Evolutionary conservation across 2,329 filamentous ascomycete genomes (phyloP).

Genomic region (Sporothrix mexicana): DNA sequence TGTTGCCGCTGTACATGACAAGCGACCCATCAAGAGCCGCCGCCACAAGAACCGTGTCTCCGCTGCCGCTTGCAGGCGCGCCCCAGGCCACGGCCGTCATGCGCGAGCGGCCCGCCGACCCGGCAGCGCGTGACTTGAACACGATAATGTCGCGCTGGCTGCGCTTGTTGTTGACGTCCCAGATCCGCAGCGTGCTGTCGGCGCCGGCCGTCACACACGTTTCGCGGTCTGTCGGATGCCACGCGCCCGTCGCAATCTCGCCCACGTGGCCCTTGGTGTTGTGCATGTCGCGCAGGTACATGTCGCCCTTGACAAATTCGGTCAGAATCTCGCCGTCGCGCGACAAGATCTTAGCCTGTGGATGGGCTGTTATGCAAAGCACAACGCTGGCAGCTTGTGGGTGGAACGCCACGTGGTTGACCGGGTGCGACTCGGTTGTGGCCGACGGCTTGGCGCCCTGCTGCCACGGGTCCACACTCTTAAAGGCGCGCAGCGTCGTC

Average conservation of each 20-base stretch:
- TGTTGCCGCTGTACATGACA: constrained; percentile 89
- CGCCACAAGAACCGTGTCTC: constrained; percentile 70
- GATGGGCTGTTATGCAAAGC: constrained; percentile 84
- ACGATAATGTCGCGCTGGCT: constrained; percentile 93
- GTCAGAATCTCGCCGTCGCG: constrained; percentile 85
- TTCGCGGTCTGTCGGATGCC: constrained; percentile 87
- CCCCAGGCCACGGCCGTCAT: constrained; percentile 96
- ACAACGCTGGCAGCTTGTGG: constrained; percentile 79
- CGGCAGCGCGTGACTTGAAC: constrained; percentile 89
- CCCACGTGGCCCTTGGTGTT: constrained; percentile 97
- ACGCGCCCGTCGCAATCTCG: constrained; percentile 85
- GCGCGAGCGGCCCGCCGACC: constrained; percentile 85
- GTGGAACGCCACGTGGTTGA: constrained; percentile 88
- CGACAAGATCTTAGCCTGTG: constrained; percentile 87
- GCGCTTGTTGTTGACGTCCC: constrained; percentile 92
- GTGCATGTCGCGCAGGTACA: constrained; percentile 97
- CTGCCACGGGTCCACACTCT: constrained; percentile 83
- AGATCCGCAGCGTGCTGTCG: constrained; percentile 94
- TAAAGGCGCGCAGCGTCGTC: constrained; percentile 91
- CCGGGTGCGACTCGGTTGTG: constrained; percentile 81
- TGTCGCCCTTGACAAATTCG: constrained; percentile 96
- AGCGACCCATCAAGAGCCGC: constrained; percentile 88
- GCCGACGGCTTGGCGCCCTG: constrained; percentile 62
- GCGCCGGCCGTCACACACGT: constrained; percentile 89
- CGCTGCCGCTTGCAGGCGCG: constrained; percentile 75